Evolutionary conservation across 441 rosid species (phyloP), one percentile per base, ranked within the genome.

Genomic region (Sinapis alba): DNA sequence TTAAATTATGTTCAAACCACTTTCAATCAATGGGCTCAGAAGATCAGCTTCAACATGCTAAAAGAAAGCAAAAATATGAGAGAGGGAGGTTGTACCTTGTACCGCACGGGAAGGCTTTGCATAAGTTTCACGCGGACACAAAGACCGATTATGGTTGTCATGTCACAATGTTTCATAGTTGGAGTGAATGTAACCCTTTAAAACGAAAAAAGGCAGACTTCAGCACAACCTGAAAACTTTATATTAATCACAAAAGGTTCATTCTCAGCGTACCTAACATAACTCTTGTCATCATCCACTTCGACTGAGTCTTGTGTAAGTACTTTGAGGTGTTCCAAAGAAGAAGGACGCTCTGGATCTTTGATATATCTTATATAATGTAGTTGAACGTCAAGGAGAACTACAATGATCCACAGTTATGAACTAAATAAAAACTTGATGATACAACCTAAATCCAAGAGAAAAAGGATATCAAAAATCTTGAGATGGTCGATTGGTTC

Each of bases 331-430:
- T 88, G 92, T 80, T 96, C 98, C 77, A 96, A 80, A 36, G 98
- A 88, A 74, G 88, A 88, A 50, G 98, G 97, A 78, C 87, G 95
- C 81, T 96, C 97, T 34, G 99, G 97, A 81, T 96, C 98, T 81
- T 88, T 96, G 66, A 96, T 93, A 79, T 90, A 94, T 85, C 98
- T 88, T 68, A 96, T 83, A 88, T 89, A 91, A 83, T 95, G 61
- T 93, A 50, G 83, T 74, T 59, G 12, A 59, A 70, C 16, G 79
- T 86, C 74, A 86, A 88, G 86, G 71, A 77, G 69, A 26, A 27
- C 18, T 34, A 34, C 27, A 50, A 50, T 18, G 56, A 50, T 18
- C 56, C 23, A 7, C 11, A 50, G 56, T 50, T 27, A 56, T 56
- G 15, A 54, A 21, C 60, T 10, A 56, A 56, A 56, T 45, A 50